Conservation (phyloP, 192 early-diverging fungal species). For the Podila minutissima region DNA sequence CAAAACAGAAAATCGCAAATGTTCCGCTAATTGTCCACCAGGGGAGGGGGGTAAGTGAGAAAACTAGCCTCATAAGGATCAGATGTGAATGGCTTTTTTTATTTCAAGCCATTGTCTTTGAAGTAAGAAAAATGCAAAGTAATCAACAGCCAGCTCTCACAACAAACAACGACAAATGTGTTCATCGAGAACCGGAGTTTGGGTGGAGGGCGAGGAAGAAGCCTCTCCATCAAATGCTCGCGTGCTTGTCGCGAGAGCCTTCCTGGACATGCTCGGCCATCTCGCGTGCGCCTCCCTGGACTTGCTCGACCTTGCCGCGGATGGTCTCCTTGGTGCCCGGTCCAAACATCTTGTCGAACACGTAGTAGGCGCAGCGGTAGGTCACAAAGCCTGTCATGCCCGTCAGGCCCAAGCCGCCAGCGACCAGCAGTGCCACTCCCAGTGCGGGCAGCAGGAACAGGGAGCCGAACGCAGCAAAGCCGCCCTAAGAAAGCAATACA, state of each 20-base stretch:
- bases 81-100: too few relatives aligned
- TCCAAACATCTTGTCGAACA: constrained; percentile 15
- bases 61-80: too few relatives aligned
- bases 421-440: constrained; percentile 17
- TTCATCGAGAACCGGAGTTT: too few relatives aligned
- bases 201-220: background rate
- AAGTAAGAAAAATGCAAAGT: too few relatives aligned
- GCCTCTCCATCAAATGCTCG: background rate
- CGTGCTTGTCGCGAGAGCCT: background rate
- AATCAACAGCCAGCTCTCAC: too few relatives aligned
- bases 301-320: constrained; percentile 8
- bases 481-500: constrained; percentile 18
- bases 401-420: constrained; percentile 13
- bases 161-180: too few relatives aligned
- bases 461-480: constrained; percentile 27
- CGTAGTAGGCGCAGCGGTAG: constrained; percentile 9
- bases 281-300: background rate
- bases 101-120: too few relatives aligned
- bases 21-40: too few relatives aligned
- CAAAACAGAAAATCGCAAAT: too few relatives aligned
- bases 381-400: constrained; percentile 2
- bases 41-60: too few relatives aligned
- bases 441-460: constrained; percentile 30
- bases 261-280: background rate
- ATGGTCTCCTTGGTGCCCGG: background rate